A percentile compares a stretch with the other conserved stretches of the same genome.
phyloP scores from a whole-genome alignment of 163 green algal species.

The Chlamydomonas reinhardtii region DNA sequence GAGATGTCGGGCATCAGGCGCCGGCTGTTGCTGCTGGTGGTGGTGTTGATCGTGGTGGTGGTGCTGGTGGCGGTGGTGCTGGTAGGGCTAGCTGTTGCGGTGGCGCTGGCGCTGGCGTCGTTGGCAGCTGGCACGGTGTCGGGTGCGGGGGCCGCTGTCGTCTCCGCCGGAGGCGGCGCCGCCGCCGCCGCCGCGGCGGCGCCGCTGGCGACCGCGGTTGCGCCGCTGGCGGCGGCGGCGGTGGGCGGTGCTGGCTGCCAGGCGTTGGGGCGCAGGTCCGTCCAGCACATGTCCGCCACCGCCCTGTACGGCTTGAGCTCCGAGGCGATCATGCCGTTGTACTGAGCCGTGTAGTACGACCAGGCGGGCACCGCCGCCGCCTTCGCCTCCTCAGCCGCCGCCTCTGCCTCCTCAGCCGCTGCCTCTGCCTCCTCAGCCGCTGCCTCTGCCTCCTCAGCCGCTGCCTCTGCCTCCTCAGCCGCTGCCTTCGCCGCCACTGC shows the following conservation, averaged over 20 bases:
- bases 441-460: neutral
- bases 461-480: neutral
- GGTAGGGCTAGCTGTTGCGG: neutral
- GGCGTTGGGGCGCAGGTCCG: neutral
- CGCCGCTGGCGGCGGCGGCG: neutral
- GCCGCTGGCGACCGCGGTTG: no score
- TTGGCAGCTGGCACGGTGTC: no score
- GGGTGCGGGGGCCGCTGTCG: no score
- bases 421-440: neutral
- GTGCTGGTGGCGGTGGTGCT: neutral
- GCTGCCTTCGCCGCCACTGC: neutral
- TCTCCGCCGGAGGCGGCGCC: no score
- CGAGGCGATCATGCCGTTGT: conserved; percentile 39
- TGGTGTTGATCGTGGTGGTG: neutral
- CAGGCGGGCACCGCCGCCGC: neutral
- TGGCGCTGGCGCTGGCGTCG: no score
- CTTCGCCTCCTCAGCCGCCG: neutral
- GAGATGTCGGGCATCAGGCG: neutral
- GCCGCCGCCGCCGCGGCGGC: no score
- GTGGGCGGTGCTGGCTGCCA: neutral
- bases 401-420: neutral
- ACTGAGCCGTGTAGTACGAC: conserved; percentile 35
- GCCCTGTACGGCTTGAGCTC: conserved; percentile 12
- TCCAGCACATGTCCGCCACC: neutral
- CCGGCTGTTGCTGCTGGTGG: neutral